Conservation (phyloP, 1,139 yeast species). For the Diutina catenulata region DNA sequence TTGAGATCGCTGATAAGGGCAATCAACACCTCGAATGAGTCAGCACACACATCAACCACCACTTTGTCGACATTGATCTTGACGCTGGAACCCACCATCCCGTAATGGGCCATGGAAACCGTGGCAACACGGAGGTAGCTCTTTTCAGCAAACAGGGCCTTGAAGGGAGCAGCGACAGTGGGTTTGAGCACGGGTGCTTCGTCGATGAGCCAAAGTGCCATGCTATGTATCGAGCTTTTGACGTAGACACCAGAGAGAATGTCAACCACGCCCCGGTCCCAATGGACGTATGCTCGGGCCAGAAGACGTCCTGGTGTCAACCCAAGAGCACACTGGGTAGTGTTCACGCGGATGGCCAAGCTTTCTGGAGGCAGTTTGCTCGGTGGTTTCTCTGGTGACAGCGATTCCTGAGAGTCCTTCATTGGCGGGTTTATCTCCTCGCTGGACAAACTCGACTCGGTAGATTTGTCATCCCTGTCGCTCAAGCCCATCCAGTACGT, state of each 20-base stretch:
- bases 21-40: conserved; percentile 1
- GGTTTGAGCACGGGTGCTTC: neutral
- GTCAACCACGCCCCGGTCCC: conserved; percentile 1
- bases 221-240: neutral
- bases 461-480: conserved; percentile 10
- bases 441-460: neutral
- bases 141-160: neutral
- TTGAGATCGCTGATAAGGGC: neutral
- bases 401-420: no score
- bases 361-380: neutral
- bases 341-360: neutral
- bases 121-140: neutral
- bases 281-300: neutral
- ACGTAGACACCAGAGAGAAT: neutral
- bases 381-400: no score
- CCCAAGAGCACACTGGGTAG: neutral
- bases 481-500: conserved; percentile 40
- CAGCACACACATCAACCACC: conserved; percentile 1
- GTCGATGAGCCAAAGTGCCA: neutral
- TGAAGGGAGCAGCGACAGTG: neutral
- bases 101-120: neutral
- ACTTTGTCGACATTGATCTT: conserved; percentile 4
- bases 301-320: conserved; percentile 1
- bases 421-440: no score
- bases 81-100: neutral